Percentiles rank a stretch among this genome's conserved stretches.
Conservation (phyloP, 768 basidiomycete genomes). For the Hygrophorus russula region DNA sequence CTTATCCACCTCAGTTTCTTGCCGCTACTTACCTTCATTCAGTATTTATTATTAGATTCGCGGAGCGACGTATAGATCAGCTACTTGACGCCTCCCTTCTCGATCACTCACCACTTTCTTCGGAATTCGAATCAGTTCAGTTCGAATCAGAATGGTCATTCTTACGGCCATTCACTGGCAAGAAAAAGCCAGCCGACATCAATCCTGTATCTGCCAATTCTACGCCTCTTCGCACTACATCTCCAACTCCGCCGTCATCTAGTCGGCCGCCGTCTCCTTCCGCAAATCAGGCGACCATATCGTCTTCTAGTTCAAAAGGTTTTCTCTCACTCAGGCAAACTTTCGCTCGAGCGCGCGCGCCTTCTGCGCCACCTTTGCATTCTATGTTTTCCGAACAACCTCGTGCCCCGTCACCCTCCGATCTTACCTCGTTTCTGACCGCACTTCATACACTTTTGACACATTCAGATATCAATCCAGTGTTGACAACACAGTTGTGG, state of each 20-base stretch:
- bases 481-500: constrained; percentile 81
- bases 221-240: constrained; percentile 31
- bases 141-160: constrained; percentile 98
- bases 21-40: constrained; percentile 6
- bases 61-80: constrained; percentile 81
- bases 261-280: constrained; percentile 35
- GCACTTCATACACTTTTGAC: constrained; percentile 76
- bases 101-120: constrained; percentile 69
- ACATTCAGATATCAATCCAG: constrained; percentile 85
- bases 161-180: constrained; percentile 57
- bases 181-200: constrained; percentile 35
- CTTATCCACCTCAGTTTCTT: constrained; percentile 1
- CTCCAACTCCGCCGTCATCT: constrained; percentile 38
- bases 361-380: constrained; percentile 35
- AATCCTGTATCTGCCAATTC: constrained; percentile 19
- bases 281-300: constrained; percentile 22
- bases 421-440: constrained; percentile 72
- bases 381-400: constrained; percentile 37
- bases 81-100: constrained; percentile 75
- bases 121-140: constrained; percentile 70
- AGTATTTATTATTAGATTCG: constrained; percentile 94
- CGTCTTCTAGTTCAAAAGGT: constrained; percentile 37
- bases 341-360: constrained; percentile 40
- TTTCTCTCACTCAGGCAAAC: constrained; percentile 64
- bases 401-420: constrained; percentile 31